Evolutionary conservation across 2,329 filamentous ascomycete genomes (phyloP).

Genomic region (Mariannaea elegans): DNA sequence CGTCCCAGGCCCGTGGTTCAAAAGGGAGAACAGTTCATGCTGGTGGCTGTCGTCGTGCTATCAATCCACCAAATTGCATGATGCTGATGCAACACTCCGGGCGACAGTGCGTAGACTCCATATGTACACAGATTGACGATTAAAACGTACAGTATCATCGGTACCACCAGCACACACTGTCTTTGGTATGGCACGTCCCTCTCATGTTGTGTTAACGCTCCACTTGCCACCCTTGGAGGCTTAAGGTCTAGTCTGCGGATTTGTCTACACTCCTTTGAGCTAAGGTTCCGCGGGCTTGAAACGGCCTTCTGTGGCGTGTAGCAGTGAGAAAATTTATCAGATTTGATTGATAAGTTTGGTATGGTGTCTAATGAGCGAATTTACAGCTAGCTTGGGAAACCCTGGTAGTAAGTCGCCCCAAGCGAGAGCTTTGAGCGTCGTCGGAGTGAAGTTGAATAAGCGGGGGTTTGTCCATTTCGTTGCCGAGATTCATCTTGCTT

Average conservation of each 20-base stretch:
- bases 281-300: not conserved
- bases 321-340: conserved; percentile 2
- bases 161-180: too few relatives aligned
- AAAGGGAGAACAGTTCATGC: not conserved
- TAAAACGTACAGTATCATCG: too few relatives aligned
- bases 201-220: not conserved
- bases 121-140: too few relatives aligned
- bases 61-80: not conserved
- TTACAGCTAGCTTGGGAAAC: not conserved
- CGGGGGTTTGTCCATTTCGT: too few relatives aligned
- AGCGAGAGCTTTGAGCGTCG: not conserved
- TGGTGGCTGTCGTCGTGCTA: not conserved
- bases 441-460: too few relatives aligned
- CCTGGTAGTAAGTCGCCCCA: not conserved
- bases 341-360: conserved; percentile 11
- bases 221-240: too few relatives aligned
- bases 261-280: too few relatives aligned
- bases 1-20: too few relatives aligned
- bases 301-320: not conserved
- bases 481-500: too few relatives aligned
- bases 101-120: too few relatives aligned
- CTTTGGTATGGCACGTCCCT: not conserved
- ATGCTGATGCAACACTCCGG: not conserved
- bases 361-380: not conserved
- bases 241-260: too few relatives aligned